Conservation (phyloP, 2,329 filamentous ascomycete genomes). For the Trichophyton schoenleinii region DNA sequence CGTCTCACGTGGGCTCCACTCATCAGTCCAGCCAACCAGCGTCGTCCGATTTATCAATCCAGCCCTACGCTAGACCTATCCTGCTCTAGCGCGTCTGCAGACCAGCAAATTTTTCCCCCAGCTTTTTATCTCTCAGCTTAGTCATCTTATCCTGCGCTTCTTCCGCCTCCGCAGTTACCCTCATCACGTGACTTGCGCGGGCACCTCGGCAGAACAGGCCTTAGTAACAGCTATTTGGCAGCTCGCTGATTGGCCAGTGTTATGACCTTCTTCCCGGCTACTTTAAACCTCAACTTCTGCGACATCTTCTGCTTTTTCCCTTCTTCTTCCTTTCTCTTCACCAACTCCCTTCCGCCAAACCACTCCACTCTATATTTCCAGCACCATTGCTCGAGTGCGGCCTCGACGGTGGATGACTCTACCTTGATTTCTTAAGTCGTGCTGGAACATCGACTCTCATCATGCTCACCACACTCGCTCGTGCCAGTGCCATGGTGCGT, state of each 20-base stretch:
- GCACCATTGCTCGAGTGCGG: slow-evolving; percentile 23
- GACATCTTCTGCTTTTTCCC: slow-evolving; percentile 7
- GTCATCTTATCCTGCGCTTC: not conserved
- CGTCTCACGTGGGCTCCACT: not conserved
- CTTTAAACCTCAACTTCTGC: slow-evolving; percentile 7
- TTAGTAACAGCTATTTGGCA: not conserved
- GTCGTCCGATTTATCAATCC: not conserved
- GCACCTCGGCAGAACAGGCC: not conserved
- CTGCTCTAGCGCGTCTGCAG: slow-evolving; percentile 11
- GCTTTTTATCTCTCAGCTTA: slow-evolving; percentile 2
- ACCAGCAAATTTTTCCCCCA: slow-evolving; percentile 11
- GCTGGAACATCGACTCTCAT: slow-evolving; percentile 27
- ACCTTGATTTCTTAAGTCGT: slow-evolving; percentile 13
- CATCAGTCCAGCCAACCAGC: not conserved
- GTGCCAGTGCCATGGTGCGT: slow-evolving; percentile 38
- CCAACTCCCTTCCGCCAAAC: slow-evolving; percentile 26
- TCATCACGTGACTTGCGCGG: not conserved
- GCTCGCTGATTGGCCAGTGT: not conserved
- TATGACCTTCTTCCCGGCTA: not conserved
- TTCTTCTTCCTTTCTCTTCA: slow-evolving; percentile 9
- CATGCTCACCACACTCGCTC: slow-evolving; percentile 38
- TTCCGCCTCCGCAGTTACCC: slow-evolving; percentile 1
- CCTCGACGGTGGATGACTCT: slow-evolving; percentile 27
- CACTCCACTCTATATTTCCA: slow-evolving; percentile 16
- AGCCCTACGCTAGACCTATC: not conserved